A percentile compares a stretch with the other conserved stretches of the same genome.
Conservation (phyloP, 176 grass and related monocot species). For the Oryza officinalis region DNA sequence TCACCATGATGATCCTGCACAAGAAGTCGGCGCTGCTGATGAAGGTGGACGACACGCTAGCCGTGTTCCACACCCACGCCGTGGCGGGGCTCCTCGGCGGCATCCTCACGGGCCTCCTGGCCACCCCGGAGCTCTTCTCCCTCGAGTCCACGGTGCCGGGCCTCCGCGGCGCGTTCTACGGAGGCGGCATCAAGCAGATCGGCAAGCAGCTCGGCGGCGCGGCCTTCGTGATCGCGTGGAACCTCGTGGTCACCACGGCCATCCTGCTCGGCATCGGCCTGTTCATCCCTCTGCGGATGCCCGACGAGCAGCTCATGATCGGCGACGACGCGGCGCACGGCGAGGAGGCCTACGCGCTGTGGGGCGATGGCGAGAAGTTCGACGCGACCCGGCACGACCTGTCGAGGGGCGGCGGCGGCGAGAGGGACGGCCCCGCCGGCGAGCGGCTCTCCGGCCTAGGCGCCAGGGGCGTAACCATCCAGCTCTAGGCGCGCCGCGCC, state of each 20-base stretch:
- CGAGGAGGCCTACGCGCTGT: constrained; percentile 83
- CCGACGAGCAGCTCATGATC: constrained; percentile 81
- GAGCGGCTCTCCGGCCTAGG: constrained; percentile 48
- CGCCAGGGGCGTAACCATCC: constrained; percentile 75
- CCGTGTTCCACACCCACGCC: constrained; percentile 74
- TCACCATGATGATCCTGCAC: constrained; percentile 88
- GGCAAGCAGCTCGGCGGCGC: constrained; percentile 75
- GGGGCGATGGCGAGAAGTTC: constrained; percentile 88
- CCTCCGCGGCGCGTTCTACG: constrained; percentile 64
- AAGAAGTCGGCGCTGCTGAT: constrained; percentile 72
- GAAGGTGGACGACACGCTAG: constrained; percentile 69
- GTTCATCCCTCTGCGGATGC: constrained; percentile 67
- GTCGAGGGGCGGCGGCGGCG: constrained; percentile 31
- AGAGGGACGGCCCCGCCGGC: constrained; percentile 41
- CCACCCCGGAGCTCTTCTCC: constrained; percentile 49
- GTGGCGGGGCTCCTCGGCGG: constrained; percentile 77
- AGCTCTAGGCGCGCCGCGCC: constrained; percentile 39
- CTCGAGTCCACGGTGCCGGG: constrained; percentile 49
- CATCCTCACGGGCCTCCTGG: constrained; percentile 64
- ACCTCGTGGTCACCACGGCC: constrained; percentile 53
- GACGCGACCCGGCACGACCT: constrained; percentile 65
- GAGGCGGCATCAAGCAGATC: constrained; percentile 56
- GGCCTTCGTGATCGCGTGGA: constrained; percentile 67
- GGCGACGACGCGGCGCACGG: constrained; percentile 85
- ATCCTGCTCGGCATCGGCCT: constrained; percentile 63